Evolutionary conservation across 257 asterid genomes (phyloP).

Genomic region (Forsythia viridissima): DNA sequence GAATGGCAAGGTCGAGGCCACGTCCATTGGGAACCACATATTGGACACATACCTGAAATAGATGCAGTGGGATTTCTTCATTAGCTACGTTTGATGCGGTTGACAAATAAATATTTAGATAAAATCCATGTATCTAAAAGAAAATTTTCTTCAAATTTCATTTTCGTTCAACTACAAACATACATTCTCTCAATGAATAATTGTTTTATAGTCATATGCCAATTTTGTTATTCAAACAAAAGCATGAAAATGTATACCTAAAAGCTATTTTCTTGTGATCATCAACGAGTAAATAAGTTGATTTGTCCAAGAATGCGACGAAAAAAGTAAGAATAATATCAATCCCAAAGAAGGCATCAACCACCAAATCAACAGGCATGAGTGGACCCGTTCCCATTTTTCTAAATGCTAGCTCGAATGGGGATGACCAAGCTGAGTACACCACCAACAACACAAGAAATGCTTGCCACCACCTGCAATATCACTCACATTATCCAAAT

Average conservation of each 20-base stretch:
- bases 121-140: too few species aligned
- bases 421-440: slow-evolving; percentile 95
- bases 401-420: slow-evolving; percentile 83
- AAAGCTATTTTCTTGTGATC: slow-evolving; percentile 70
- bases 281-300: slow-evolving; percentile 72
- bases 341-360: slow-evolving; percentile 69
- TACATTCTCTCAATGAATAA: not conserved
- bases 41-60: slow-evolving; percentile 55
- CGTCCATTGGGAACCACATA: slow-evolving; percentile 82
- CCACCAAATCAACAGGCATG: slow-evolving; percentile 68
- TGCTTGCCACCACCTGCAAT: slow-evolving; percentile 78
- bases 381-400: slow-evolving; percentile 63
- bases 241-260: slow-evolving; percentile 34
- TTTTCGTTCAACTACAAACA: not conserved
- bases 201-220: not conserved
- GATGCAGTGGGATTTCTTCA: not conserved
- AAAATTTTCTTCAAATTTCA: too few species aligned
- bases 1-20: slow-evolving; percentile 87
- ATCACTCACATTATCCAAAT: not conserved
- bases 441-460: slow-evolving; percentile 80
- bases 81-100: not conserved
- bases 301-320: slow-evolving; percentile 79
- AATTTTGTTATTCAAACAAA: not conserved
- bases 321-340: slow-evolving; percentile 84
- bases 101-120: not conserved